Base-by-base conservation (phyloP, 768 basidiomycete genomes). In the Aureoboletus auriporus region DNA sequence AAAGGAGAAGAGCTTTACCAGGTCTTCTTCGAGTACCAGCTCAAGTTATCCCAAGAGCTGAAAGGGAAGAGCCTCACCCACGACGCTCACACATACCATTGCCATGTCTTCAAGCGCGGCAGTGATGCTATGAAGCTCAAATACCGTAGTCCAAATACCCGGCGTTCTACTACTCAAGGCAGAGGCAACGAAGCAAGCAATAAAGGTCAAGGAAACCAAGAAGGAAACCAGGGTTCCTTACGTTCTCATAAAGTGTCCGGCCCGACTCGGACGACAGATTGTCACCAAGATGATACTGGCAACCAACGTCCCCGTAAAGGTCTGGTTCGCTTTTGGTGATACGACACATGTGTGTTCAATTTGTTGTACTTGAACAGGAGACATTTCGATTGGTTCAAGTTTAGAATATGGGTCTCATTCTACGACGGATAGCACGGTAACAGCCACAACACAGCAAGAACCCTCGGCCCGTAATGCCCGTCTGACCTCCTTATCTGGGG, bases 1-100 rank as follows among this genome's bases (percentile, higher is more conserved):
- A 43, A 39, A 28, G 53, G 52, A 9, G 7, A 40, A 37, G 35
- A 40, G 37, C 51, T 64, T 7, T 65, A 45, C 52, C 23, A 3
- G 40, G 44, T 27, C 33, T 66, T 68, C 47, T 41, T 66, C 49
- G 13, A 52, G 30, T 68, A 55, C 34, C 51, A 66, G 40, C 2
- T 13, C 28, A 39, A 0, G 27, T 37, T 62, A 28, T 13, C 27
- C 20, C 6, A 3, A 40, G 43, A 16, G 5, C 17, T 14, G 28
- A 14, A n/a, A 42, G 4, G 13, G 1, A 8, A 31, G 2, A 8
- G 14, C n/a, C 8, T 2, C 10, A 0, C 4, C 20, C 20, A 16
- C 8, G 7, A 9, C 1, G 44, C 30, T 29, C 3, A 1, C 4
- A 5, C 30, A n/a, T 53, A 42, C 44, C 7, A 5, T 1, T 20